Evolutionary conservation across 345 rosid genomes (phyloP), one percentile per base, ranked within the genome.

Genomic region (Aurinia saxatilis): DNA sequence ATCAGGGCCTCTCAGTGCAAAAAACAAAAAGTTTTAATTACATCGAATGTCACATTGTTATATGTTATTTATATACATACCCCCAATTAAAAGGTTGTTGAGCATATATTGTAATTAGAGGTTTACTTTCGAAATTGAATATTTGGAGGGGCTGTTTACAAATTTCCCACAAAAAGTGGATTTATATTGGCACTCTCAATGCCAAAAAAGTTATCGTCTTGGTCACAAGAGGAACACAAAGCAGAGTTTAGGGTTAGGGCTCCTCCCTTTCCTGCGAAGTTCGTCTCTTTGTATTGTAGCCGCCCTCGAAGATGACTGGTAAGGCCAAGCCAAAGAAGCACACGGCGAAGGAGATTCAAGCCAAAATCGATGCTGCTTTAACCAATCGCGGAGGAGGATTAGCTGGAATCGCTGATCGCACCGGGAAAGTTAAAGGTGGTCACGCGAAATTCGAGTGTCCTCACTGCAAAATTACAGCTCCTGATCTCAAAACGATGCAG

Each of bases 241-340:
- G 14, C 41, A 49, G 45, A 36, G 72, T 34, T n/a, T 67, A 67
- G 60, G 66, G 60, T 37, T 68, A 41, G 66, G 73, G 66, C 7
- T 51, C 52, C 37, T 60, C 73, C 61, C 61, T 53, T 42, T 41
- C 52, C 60, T 52, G 42, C 18, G 6, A 17, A 12, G 15, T 9
- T 8, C 48, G 16, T 30, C 5, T 50, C 59, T 51, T n/a, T n/a
- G n/a, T 17, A 36, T 23, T 1, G 35, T 60, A 10, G 52, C 63
- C 58, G 60, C 61, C 54, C 30, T 13, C 23, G 75, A 66, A 13
- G 49, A 88, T 88, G 93, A 88, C 96, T 0, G 96, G 96, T 5
- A 92, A 92, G 83, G 96, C 98, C 14, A 89, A 92, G 90, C 98
- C 98, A 11, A 92, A 92, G 93, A 92, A 92, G 90, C 98, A 92